Conservation (phyloP, 345 rosid genomes). For the Odontarrhena argentea region DNA sequence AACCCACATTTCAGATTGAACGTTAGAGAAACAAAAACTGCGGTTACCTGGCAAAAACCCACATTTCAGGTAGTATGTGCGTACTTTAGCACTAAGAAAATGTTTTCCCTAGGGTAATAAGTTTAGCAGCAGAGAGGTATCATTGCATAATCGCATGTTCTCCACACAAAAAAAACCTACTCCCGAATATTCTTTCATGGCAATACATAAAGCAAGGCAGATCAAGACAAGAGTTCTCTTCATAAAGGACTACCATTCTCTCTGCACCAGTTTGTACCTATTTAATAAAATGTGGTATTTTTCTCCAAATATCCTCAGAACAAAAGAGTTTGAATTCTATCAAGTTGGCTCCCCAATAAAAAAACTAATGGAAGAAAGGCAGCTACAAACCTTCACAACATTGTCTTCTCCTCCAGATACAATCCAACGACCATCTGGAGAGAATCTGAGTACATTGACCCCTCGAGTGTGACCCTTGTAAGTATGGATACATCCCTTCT, state of each 20-base stretch:
- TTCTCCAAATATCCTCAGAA: background rate
- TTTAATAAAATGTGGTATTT: background rate
- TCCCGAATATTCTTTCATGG: background rate
- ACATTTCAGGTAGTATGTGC: conserved; percentile 10
- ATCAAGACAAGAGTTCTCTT: background rate
- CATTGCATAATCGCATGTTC: conserved; percentile 5
- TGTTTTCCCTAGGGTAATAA: background rate
- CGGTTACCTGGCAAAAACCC: conserved; percentile 8
- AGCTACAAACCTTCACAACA: conserved; percentile 72
- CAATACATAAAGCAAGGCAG: conserved; percentile 11
- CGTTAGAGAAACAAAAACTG: background rate
- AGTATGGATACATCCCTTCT: conserved; percentile 97
- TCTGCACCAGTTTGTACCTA: conserved; percentile 17
- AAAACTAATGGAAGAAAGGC: conserved; percentile 19
- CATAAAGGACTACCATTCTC: conserved; percentile 20
- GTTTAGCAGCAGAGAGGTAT: background rate
- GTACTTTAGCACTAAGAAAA: conserved; percentile 1
- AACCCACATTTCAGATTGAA: conserved; percentile 18
- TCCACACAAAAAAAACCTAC: conserved; percentile 13
- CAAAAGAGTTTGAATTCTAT: background rate
- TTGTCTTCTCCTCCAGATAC: conserved; percentile 99
- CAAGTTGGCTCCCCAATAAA: background rate
- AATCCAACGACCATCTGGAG: conserved; percentile 99
- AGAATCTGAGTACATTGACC: conserved; percentile 93
- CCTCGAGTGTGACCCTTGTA: conserved; percentile 99